Evolutionary conservation across 352 stramenopile genomes (phyloP).

Genomic region (Blastocystis sp.): DNA sequence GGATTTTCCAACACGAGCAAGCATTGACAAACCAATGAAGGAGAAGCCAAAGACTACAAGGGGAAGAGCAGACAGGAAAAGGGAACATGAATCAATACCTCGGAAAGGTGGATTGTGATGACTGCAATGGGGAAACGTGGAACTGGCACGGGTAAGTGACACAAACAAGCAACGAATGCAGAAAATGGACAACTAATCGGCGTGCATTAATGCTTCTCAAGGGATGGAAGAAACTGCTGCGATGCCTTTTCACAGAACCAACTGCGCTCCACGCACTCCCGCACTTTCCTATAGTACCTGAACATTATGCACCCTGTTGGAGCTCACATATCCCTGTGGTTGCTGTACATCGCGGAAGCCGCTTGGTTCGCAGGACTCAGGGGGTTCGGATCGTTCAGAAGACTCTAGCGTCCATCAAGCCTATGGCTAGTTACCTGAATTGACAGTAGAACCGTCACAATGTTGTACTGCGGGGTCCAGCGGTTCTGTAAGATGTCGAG

Average conservation of each 20-base stretch:
- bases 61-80: background rate
- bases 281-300: constrained; percentile 93
- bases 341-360: constrained; percentile 91
- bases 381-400: constrained; percentile 62
- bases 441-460: constrained; percentile 95
- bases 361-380: constrained; percentile 90
- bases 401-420: background rate
- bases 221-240: constrained; percentile 9
- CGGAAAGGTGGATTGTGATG: background rate
- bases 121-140: background rate
- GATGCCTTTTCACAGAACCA: constrained; percentile 12
- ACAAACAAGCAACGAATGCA: constrained; percentile 25
- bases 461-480: constrained; percentile 99
- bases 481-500: constrained; percentile 99
- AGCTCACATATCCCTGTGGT: constrained; percentile 87
- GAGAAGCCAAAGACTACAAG: background rate
- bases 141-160: background rate
- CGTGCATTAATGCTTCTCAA: too few species aligned
- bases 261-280: constrained; percentile 97
- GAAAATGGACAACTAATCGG: background rate
- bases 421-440: constrained; percentile 77
- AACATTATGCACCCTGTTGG: background rate
- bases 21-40: constrained; percentile 25
- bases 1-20: constrained; percentile 39
- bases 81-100: background rate